Evolutionary conservation across 768 basidiomycete genomes (phyloP).

Genomic region (Coprinopsis sp.): DNA sequence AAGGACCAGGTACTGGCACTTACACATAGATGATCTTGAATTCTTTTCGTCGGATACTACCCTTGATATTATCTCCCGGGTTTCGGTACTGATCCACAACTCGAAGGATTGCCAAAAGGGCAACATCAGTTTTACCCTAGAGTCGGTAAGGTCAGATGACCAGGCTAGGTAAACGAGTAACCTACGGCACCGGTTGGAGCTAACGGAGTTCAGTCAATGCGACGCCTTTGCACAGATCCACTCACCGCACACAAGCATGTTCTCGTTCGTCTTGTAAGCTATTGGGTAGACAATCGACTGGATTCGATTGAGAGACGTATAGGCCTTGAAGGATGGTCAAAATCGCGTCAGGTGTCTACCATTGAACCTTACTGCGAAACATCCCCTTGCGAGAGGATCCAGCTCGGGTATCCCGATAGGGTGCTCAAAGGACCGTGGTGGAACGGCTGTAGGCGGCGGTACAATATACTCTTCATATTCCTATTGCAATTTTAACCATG

Average conservation of each 20-base stretch:
- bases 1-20: constrained; percentile 16
- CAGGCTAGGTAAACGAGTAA: constrained; percentile 7
- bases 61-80: constrained; percentile 10
- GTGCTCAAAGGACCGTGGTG: constrained; percentile 66
- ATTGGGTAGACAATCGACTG: constrained; percentile 94
- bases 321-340: constrained; percentile 51
- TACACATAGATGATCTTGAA: constrained; percentile 99
- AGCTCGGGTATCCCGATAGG: constrained; percentile 69
- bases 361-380: constrained; percentile 64
- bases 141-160: constrained; percentile 11
- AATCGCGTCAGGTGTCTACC: not conserved
- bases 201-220: constrained; percentile 30
- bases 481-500: constrained; percentile 32
- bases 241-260: constrained; percentile 89
- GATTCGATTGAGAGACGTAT: constrained; percentile 82
- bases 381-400: constrained; percentile 71
- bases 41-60: constrained; percentile 52
- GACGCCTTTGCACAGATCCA: too few relatives aligned
- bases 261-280: constrained; percentile 94
- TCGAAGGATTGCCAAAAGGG: constrained; percentile 88
- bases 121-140: constrained; percentile 98
- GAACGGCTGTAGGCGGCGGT: constrained; percentile 78
- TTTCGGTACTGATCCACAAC: constrained; percentile 69
- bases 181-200: constrained; percentile 97
- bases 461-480: constrained; percentile 86